Evolutionary conservation across 352 stramenopile genomes (phyloP), one percentile per base, ranked within the genome.

Genomic region (Achlya hypogyna): DNA sequence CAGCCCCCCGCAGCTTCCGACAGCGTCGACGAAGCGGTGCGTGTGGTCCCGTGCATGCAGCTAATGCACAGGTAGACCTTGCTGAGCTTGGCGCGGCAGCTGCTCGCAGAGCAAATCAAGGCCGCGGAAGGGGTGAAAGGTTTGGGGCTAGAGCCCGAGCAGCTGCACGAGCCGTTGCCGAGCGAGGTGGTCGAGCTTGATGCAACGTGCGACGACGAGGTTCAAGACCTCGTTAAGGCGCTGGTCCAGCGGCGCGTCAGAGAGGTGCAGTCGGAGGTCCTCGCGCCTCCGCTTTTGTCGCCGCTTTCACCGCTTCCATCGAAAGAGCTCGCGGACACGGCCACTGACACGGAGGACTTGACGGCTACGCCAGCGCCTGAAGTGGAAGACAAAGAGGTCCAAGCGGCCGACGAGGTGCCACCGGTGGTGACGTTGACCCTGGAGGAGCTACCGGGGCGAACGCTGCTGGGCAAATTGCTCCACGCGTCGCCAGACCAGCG

Each of bases 321-420:
- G 3, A 67, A 16, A n/a, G 28, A 45, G 34, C 1, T 27, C n/a
- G 25, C 34, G 20, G 60, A 67, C n/a, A 49, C 42, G 40, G 60
- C 60, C 4, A 67, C 60, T 25, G 60, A 67, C 35, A 67, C 60
- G 16, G 45, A 14, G n/a, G 60, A 59, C 35, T 67, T 67, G 29
- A 20, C 49, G 2, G 2, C 49, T 1, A 10, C 23, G 42, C 22
- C 23, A 27, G 5, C 54, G 23, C 35, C 42, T 16, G 35, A 23
- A 1, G 12, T 52, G 5, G 14, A 43, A 65, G 20, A 45, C 43
- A 34, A 67, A 18, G 60, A 43, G 34, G 12, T 35, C 5, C 38
- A 34, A 27, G 28, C 25, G 32, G 38, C n/a, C 9, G 27, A 14
- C 2, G 31, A 38, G 31, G 49, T 20, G 25, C 2, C 25, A 38